Evolutionary conservation across 129 eudicot genomes (phyloP), one percentile per base, ranked within the genome.

Genomic region (Lactuca sativa): DNA sequence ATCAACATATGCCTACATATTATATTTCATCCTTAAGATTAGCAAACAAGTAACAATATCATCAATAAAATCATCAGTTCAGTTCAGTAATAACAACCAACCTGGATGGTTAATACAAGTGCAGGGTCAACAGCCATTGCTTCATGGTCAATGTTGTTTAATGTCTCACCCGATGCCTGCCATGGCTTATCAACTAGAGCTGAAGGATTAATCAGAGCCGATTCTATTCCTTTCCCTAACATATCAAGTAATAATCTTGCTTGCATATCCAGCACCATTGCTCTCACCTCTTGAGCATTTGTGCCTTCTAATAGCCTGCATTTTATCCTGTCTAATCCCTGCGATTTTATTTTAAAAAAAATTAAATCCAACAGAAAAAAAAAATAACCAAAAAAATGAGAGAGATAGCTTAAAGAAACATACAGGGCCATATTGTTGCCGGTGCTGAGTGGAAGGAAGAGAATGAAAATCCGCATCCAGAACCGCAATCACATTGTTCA

Each of bases 221-320:
- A 90, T 72, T 93, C 99, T 52, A 93, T 93, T 74, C 99, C 99
- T 83, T 90, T 93, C 16, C 99, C 99, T 60, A 93, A 80, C 99
- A 93, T 93, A 76, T 93, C 99, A 51, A 93, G 76, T 79, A 93
- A 72, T 73, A 93, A 72, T 85, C 99, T 82, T 48, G 99, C 99
- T 78, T 93, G 99, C 99, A 93, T 93, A 65, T 93, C 99, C 16
- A 93, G 92, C 69, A 93, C 99, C 99, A 93, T 93, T 51, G 99
- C 99, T 82, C 99, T 84, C 56, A 93, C 99, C 74, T 93, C 99
- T 74, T 93, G 99, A 25, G 95, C 92, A 74, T 88, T 93, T 60
- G 95, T 85, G 65, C 99, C 99, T 87, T 93, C 99, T 76, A 93
- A 84, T 30, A 93, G 82, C 80, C 99, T 83, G 82, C 97, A 93